Evolutionary conservation across 345 rosid species (phyloP).

Genomic region (Linum lewisii): DNA sequence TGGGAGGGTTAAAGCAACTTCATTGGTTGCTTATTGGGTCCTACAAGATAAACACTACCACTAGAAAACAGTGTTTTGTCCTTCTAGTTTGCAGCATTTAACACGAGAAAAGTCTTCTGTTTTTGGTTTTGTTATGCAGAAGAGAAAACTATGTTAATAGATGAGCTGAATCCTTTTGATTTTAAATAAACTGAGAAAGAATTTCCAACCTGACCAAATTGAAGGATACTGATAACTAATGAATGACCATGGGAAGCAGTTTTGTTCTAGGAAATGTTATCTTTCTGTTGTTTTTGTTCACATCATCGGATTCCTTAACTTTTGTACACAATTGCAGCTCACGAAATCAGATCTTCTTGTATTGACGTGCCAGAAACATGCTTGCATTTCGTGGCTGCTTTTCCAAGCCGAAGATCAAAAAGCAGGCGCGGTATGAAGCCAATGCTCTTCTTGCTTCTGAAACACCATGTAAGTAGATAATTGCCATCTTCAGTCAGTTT

Average conservation of each 20-base stretch:
- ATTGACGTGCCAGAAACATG: conserved; percentile 21
- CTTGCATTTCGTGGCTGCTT: conserved; percentile 40
- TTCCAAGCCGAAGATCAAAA: conserved; percentile 27
- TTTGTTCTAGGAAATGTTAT: not conserved
- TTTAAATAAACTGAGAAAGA: too few relatives aligned
- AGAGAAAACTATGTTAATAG: too few relatives aligned
- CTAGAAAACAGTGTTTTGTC: not conserved
- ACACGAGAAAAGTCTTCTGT: not conserved
- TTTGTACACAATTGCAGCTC: too few relatives aligned
- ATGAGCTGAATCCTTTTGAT: too few relatives aligned
- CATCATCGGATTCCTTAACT: too few relatives aligned
- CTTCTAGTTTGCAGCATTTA: not conserved
- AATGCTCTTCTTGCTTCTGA: conserved; percentile 57
- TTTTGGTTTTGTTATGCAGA: too few relatives aligned
- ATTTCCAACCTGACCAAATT: not conserved
- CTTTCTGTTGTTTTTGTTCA: not conserved
- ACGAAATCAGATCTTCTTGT: not conserved
- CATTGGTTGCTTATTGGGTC: not conserved
- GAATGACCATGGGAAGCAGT: not conserved
- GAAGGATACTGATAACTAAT: not conserved
- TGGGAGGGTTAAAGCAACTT: not conserved
- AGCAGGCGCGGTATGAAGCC: conserved; percentile 36
- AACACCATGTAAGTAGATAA: conserved; percentile 65
- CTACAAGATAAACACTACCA: not conserved
- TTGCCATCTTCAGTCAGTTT: not conserved